Percentiles rank a stretch among this genome's conserved stretches.
Evolutionary conservation across 441 rosid species (phyloP).

Genomic region (Brassica balearica): DNA sequence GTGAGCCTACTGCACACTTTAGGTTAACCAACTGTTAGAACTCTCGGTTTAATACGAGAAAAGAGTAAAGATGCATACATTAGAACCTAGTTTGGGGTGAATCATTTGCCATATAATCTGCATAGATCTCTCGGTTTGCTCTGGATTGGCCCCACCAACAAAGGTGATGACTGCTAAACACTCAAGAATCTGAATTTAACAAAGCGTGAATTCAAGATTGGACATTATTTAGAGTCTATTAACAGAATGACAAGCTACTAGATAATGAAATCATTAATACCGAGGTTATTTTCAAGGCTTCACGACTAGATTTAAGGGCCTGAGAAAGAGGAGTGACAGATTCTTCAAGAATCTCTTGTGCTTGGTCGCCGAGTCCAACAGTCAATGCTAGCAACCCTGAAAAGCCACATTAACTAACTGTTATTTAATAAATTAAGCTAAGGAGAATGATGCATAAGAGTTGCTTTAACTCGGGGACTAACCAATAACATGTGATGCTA

Average conservation of each 20-base stretch:
- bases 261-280: constrained; percentile 48
- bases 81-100: constrained; percentile 86
- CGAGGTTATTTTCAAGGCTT: constrained; percentile 58
- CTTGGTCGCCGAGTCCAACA: constrained; percentile 73
- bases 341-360: constrained; percentile 77
- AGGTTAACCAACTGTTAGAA: background rate
- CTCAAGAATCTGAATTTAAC: constrained; percentile 61
- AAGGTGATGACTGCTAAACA: constrained; percentile 84
- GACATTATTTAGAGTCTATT: background rate
- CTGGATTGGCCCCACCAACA: constrained; percentile 75
- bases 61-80: constrained; percentile 55
- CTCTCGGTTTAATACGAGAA: constrained; percentile 1
- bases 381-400: constrained; percentile 88
- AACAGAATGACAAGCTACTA: background rate
- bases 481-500: constrained; percentile 78
- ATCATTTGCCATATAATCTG: constrained; percentile 91
- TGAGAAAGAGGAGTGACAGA: constrained; percentile 69
- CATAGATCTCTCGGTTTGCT: constrained; percentile 81
- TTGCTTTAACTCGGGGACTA: constrained; percentile 16
- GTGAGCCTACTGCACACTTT: constrained; percentile 5
- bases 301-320: constrained; percentile 72
- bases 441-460: background rate
- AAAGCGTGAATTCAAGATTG: too few relatives aligned
- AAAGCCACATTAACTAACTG: constrained; percentile 15
- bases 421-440: background rate